Base-by-base conservation (phyloP, 306 rosid genomes). In the Abrus precatorius region DNA sequence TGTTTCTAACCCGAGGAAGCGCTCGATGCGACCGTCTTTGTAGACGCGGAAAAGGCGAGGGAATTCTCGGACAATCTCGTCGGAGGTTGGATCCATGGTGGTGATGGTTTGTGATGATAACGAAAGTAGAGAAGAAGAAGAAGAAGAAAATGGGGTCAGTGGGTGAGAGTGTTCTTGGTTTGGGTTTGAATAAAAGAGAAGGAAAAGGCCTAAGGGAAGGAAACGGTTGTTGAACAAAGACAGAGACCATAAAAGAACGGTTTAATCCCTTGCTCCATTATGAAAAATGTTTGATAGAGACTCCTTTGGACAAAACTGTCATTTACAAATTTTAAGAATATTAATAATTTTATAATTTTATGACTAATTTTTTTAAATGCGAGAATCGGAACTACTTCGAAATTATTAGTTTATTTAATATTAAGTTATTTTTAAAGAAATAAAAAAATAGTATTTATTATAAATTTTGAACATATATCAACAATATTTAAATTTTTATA, bases 21-120 rank as follows among this genome's bases (percentile, higher is more conserved):
- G 85, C 14, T 92, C 87, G 2, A 90, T 30, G n/a, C 63, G 85
- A 5, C 97, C 95, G 10, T 92, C 91, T 76, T 90, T 90, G 90
- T 89, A 87, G 38, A 85, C 4, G 34, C 85, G 82, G 75, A 89
- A 4, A 49, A 88, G 33, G 14, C 49, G 76, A 38, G 89, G 86
- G 59, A 86, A 64, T 12, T 90, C 88, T 0, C 64, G 85, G 40
- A 68, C 68, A 7, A 90, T 11, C 6, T 87, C 80, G 7, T 47
- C 28, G 11, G 68, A 1, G 44, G 7, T 45, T 14, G 69, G 34
- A 74, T 74, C 81, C 90, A 84, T 87, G 13, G 57, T 2, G 13
- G 3, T 55, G 29, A 28, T 2, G 30, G 2, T 7, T n/a, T 9
- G 53, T n/a, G n/a, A 2, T 28, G 10, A 10, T 2, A 3, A 30